phyloP scores from a whole-genome alignment of 108 stramenopile genomes.

The Chaetoceros tenuissimus region DNA sequence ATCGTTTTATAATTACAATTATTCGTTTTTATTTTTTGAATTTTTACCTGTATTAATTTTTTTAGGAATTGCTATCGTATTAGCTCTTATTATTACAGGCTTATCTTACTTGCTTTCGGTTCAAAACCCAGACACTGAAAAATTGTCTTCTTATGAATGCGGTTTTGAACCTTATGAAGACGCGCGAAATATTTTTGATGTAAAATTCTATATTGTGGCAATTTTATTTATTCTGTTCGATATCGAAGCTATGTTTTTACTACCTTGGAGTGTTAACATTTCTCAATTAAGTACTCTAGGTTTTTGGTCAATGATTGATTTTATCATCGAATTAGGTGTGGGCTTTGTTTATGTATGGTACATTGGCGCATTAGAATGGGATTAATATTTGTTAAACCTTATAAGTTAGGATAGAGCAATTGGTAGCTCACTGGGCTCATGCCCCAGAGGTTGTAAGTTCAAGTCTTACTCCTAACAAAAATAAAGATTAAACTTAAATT shows the following conservation, averaged over 20 bases:
- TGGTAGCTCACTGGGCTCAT: slow-evolving; percentile 1
- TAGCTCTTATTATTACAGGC: slow-evolving; percentile 15
- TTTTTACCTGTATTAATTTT: slow-evolving; percentile 16
- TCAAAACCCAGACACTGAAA: slow-evolving; percentile 25
- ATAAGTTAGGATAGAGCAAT: not conserved
- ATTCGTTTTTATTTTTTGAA: slow-evolving; percentile 19
- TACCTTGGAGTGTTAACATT: slow-evolving; percentile 23
- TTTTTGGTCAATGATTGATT: slow-evolving; percentile 31
- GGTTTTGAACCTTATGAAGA: slow-evolving; percentile 35
- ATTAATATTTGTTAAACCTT: slow-evolving; percentile 2
- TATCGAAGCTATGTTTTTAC: slow-evolving; percentile 32
- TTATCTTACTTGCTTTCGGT: slow-evolving; percentile 17
- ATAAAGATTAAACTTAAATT: too few species aligned
- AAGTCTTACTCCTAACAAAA: not conserved
- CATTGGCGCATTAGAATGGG: slow-evolving; percentile 27
- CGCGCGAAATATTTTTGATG: slow-evolving; percentile 27
- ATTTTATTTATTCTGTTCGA: slow-evolving; percentile 32
- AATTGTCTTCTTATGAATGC: slow-evolving; percentile 29
- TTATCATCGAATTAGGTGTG: slow-evolving; percentile 19
- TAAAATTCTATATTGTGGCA: slow-evolving; percentile 26
- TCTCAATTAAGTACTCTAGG: slow-evolving; percentile 7
- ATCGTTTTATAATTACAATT: slow-evolving; percentile 6
- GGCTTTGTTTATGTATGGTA: slow-evolving; percentile 25
- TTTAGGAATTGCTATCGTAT: slow-evolving; percentile 13
- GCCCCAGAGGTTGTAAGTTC: slow-evolving; percentile 1